These are phyloP conservation scores for Cutaneotrichosporon sp. DNA, from an alignment of 1,284 basidiomycete species.

Conservation along the genomic window DNA sequence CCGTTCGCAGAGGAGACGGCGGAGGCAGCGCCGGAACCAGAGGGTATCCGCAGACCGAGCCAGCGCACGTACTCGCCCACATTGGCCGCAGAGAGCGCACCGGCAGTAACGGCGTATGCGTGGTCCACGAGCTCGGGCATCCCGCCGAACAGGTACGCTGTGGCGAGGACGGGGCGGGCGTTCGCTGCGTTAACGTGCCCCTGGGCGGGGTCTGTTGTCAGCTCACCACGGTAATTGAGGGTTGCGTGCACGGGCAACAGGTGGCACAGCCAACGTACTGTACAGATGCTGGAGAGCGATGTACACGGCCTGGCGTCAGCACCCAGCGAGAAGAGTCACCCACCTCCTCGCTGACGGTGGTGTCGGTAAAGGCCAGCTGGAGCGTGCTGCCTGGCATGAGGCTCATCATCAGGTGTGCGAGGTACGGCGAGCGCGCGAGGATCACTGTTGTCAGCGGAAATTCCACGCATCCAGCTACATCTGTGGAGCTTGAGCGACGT, in stretches of 20 bases:
- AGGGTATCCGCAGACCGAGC: slow-evolving; percentile 47
- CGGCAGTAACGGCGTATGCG: slow-evolving; percentile 69
- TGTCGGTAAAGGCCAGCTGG: slow-evolving; percentile 67
- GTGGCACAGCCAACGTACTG: slow-evolving; percentile 20
- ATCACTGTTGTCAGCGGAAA: slow-evolving; percentile 54
- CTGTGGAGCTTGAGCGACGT: slow-evolving; percentile 39
- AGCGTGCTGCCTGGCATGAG: slow-evolving; percentile 61
- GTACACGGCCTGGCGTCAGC: slow-evolving; percentile 33
- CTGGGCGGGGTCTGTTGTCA: slow-evolving; percentile 25
- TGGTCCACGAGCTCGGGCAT: slow-evolving; percentile 74
- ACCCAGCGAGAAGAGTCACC: slow-evolving; percentile 26
- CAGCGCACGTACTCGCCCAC: slow-evolving; percentile 72
- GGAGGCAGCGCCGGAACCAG: no score
- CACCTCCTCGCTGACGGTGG: slow-evolving; percentile 76
- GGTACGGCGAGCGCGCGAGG: slow-evolving; percentile 74
- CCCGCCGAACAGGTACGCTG: slow-evolving; percentile 71
- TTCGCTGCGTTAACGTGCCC: slow-evolving; percentile 61
- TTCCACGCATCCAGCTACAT: slow-evolving; percentile 25
- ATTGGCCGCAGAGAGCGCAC: slow-evolving; percentile 66
- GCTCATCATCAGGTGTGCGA: slow-evolving; percentile 69
- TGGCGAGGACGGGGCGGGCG: slow-evolving; percentile 72
- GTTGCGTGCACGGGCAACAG: no score
- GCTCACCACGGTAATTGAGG: no score
- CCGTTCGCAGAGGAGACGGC: slow-evolving; percentile 3
- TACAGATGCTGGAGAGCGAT: slow-evolving; percentile 45